Percentiles rank a stretch among this genome's conserved stretches.
phyloP scores from a whole-genome alignment of 495 filamentous ascomycete genomes.

The Penicillium pancosmium region DNA sequence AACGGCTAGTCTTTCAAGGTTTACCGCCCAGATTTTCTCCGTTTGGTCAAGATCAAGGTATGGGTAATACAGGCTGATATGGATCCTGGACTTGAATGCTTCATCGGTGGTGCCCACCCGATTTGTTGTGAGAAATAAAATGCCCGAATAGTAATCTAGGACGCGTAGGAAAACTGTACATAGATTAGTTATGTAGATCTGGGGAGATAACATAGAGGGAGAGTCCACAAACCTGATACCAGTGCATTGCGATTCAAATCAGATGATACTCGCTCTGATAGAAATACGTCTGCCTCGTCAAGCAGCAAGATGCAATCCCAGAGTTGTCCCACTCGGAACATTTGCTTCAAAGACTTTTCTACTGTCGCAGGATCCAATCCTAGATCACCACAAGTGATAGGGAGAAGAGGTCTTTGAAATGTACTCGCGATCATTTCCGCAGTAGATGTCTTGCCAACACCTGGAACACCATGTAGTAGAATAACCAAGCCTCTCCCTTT shows the following conservation, averaged over 20 bases:
- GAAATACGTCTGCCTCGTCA: slow-evolving; percentile 17
- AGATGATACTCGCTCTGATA: not conserved
- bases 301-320: slow-evolving; percentile 58
- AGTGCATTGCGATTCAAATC: slow-evolving; percentile 3
- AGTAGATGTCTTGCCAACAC: slow-evolving; percentile 62
- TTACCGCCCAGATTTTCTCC: not conserved
- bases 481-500: slow-evolving; percentile 65
- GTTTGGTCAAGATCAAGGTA: slow-evolving; percentile 2
- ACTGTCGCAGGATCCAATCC: slow-evolving; percentile 50
- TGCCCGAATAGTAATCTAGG: slow-evolving; percentile 37
- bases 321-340: slow-evolving; percentile 49
- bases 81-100: slow-evolving; percentile 55
- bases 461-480: slow-evolving; percentile 60
- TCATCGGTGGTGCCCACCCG: slow-evolving; percentile 50
- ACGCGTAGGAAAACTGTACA: slow-evolving; percentile 10
- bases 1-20: slow-evolving; percentile 2
- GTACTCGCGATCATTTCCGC: slow-evolving; percentile 57
- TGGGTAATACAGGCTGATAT: slow-evolving; percentile 36
- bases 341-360: slow-evolving; percentile 47
- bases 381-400: slow-evolving; percentile 54
- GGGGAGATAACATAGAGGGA: not conserved
- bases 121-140: slow-evolving; percentile 63
- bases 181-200: not conserved
- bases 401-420: slow-evolving; percentile 52
- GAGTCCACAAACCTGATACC: slow-evolving; percentile 4